phyloP scores from a whole-genome alignment of 1,139 yeast species.

The Candida tropicalis region DNA sequence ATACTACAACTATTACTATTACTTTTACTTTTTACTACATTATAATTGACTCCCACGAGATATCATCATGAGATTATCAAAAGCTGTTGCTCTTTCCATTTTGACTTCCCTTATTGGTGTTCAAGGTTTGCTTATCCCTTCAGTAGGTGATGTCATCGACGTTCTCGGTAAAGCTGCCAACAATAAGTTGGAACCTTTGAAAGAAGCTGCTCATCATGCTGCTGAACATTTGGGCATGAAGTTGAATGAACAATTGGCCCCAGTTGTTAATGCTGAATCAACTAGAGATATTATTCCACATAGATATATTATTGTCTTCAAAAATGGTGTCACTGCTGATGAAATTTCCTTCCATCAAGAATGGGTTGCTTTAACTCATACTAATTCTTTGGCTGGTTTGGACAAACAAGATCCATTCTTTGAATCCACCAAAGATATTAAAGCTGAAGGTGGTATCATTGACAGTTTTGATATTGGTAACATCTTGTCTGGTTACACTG shows the following conservation, averaged over 20 bases:
- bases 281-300: conserved; percentile 63
- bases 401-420: conserved; percentile 43
- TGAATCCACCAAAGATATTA: conserved; percentile 28
- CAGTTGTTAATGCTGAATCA: conserved; percentile 40
- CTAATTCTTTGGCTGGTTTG: conserved; percentile 30
- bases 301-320: conserved; percentile 79
- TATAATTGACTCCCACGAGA: too few relatives aligned
- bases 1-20: too few relatives aligned
- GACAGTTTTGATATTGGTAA: conserved; percentile 39
- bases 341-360: conserved; percentile 63
- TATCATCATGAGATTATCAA: conserved; percentile 49
- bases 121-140: conserved; percentile 68
- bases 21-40: too few relatives aligned
- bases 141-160: conserved; percentile 46
- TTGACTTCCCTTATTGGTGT: conserved; percentile 62
- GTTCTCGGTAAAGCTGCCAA: conserved; percentile 24
- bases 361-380: conserved; percentile 54
- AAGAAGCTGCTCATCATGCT: conserved; percentile 18
- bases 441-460: conserved; percentile 57
- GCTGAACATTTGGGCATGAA: conserved; percentile 18
- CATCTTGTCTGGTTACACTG: conserved; percentile 35
- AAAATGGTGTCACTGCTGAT: conserved; percentile 55
- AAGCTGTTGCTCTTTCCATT: conserved; percentile 52
- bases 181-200: conserved; percentile 12
- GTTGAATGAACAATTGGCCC: conserved; percentile 34